Evolutionary conservation across 306 rosid genomes (phyloP), one percentile per base, ranked within the genome.

Genomic region (Dalbergia oliveri): DNA sequence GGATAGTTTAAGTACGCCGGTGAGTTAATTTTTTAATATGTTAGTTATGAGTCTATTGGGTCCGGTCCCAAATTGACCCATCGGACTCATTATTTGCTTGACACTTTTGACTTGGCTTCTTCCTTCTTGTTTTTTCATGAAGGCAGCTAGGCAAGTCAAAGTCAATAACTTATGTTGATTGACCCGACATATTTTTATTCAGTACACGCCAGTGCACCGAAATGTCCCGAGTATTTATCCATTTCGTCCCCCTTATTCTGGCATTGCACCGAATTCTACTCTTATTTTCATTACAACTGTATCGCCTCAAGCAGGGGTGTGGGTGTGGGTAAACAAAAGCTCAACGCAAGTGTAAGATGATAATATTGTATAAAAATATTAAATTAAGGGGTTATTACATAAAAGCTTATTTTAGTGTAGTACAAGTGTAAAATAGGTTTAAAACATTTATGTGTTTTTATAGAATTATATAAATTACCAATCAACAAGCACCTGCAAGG

Each of bases 101-200:
- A 60, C 60, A 7, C n/a, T 4, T 75, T 5, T 26, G 59, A 4
- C 31, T 67, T 10, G 73, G 73, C 37, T 44, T 67, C 9, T 45
- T 44, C n/a, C 58, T 53, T 21, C 8, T 11, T 18, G 16, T 10
- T 43, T 47, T 47, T 2, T 26, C 0, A 12, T 47, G 44, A 51
- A 5, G 15, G 58, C 58, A 51, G 15, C 19, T 15, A 13, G 19
- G 5, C 26, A 8, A n/a, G 62, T 51, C 39, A 37, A 61, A 64
- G 73, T 63, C 82, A 70, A 76, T 35, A 14, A 58, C 44, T 4
- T 12, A 59, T 10, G 49, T 47, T 51, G 41, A 57, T 56, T 0
- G 35, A 73, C 43, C 56, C 56, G 54, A 63, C 75, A 45, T 50
- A 50, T 2, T 50, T 16, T 61, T 43, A 56, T 62, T 54, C 11